A percentile compares a stretch with the other conserved stretches of the same genome.
Evolutionary conservation across 2,329 filamentous ascomycete species (phyloP).

Genomic region (Malbranchea zuffiana): DNA sequence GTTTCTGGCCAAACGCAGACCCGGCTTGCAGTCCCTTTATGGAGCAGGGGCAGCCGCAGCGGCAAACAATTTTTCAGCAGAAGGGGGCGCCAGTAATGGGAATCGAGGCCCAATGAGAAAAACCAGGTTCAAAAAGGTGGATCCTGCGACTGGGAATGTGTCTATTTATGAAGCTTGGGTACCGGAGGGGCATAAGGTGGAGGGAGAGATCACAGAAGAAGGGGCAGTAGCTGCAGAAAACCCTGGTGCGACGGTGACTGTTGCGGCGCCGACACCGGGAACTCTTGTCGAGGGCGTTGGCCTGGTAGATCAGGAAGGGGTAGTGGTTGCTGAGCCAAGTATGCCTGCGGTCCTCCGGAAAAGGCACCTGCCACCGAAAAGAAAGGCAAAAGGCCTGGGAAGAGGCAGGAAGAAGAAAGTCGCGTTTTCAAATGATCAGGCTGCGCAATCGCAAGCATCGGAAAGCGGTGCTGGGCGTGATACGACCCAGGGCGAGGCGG

Average conservation of each 20-base stretch:
- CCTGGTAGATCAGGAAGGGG: slow-evolving; percentile 50
- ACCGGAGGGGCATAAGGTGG: slow-evolving; percentile 64
- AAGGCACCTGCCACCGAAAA: slow-evolving; percentile 63
- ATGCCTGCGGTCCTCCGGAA: slow-evolving; percentile 39
- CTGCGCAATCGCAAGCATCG: slow-evolving; percentile 28
- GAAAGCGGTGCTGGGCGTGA: slow-evolving; percentile 26
- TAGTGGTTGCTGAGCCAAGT: slow-evolving; percentile 44
- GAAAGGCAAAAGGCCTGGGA: slow-evolving; percentile 69
- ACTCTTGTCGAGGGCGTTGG: slow-evolving; percentile 50
- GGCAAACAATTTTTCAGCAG: slow-evolving; percentile 22
- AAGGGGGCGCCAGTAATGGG: slow-evolving; percentile 12
- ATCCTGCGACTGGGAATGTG: slow-evolving; percentile 64
- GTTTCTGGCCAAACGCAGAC: slow-evolving; percentile 51
- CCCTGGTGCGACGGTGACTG: slow-evolving; percentile 24
- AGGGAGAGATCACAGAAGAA: slow-evolving; percentile 64
- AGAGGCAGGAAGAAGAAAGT: slow-evolving; percentile 67
- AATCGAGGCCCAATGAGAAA: slow-evolving; percentile 55
- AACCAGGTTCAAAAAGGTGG: slow-evolving; percentile 67
- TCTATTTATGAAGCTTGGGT: slow-evolving; percentile 77
- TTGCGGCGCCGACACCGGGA: slow-evolving; percentile 41
- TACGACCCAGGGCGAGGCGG: slow-evolving; percentile 24
- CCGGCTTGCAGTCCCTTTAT: slow-evolving; percentile 47
- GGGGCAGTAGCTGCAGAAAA: slow-evolving; percentile 39
- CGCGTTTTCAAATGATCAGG: slow-evolving; percentile 41
- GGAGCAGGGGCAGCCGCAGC: slow-evolving; percentile 22